Percentiles rank a stretch among this genome's conserved stretches.
phyloP scores from a whole-genome alignment of 495 filamentous ascomycete genomes.

The Halenospora varia region DNA sequence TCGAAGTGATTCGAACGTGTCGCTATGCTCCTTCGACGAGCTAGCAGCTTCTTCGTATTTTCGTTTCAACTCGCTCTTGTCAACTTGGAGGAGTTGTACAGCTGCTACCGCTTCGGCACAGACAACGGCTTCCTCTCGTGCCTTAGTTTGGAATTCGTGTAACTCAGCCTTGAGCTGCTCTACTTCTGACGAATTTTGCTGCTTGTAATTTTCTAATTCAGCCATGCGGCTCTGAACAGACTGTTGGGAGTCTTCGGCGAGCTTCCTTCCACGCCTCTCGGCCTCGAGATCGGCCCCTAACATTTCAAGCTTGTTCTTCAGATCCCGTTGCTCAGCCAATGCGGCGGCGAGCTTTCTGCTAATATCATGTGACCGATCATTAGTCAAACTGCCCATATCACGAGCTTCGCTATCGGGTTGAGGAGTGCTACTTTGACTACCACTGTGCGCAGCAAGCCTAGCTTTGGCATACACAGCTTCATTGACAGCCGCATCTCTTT shows the following conservation, averaged over 20 bases:
- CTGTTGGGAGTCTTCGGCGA: slow-evolving; percentile 84
- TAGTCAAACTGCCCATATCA: slow-evolving; percentile 51
- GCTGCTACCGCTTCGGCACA: slow-evolving; percentile 71
- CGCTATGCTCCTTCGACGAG: slow-evolving; percentile 65
- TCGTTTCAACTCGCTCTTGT: slow-evolving; percentile 75
- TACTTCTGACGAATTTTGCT: slow-evolving; percentile 73
- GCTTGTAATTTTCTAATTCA: slow-evolving; percentile 77
- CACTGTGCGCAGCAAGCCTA: slow-evolving; percentile 78
- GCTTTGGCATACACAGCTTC: slow-evolving; percentile 95
- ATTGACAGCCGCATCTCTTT: slow-evolving; percentile 84
- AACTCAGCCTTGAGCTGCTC: slow-evolving; percentile 83
- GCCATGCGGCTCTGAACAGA: slow-evolving; percentile 77
- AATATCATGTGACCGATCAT: slow-evolving; percentile 71
- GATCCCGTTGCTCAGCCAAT: slow-evolving; percentile 70
- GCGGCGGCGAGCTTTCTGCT: slow-evolving; percentile 76
- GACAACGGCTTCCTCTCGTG: slow-evolving; percentile 72
- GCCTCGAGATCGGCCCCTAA: slow-evolving; percentile 67
- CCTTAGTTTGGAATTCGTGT: slow-evolving; percentile 66
- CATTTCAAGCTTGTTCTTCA: slow-evolving; percentile 64
- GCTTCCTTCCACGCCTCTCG: slow-evolving; percentile 71
- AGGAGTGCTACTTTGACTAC: slow-evolving; percentile 66
- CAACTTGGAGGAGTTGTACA: slow-evolving; percentile 68
- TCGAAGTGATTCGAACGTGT: slow-evolving; percentile 68
- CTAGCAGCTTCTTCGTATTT: slow-evolving; percentile 63
- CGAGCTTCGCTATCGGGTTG: slow-evolving; percentile 58